Base-by-base conservation (phyloP, 306 rosid genomes). In the Betula pendula region DNA sequence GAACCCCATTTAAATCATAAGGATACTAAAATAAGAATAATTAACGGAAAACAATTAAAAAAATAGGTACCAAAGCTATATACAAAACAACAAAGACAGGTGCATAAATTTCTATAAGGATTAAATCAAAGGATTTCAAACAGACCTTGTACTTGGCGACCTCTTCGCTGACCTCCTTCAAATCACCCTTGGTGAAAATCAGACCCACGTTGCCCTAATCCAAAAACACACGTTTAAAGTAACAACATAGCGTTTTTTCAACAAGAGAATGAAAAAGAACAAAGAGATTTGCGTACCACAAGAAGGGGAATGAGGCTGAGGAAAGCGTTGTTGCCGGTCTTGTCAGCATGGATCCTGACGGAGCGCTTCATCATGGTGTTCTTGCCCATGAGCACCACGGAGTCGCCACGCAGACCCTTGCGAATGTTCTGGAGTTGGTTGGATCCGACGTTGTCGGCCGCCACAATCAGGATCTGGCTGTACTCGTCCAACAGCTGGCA, bases 301-400 rank as follows among this genome's bases (percentile, higher is more conserved):
- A 92, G 97, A 14, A 92, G 97, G 9, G 98, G 98, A 8, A 94
- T 80, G 43, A 94, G 93, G 73, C 76, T 94, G 50, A 94, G 91
- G 70, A 68, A 89, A 24, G 58, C 80, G 1, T 53, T 75, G 90
- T 92, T 94, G 4, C 96, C 96, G 1, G 97, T 90, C 14, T 87
- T 87, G 50, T 92, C 92, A 12, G 98, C 16, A 22, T 92, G 97
- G 0, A 92, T 89, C 48, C 96, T 80, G 2, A 94, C 78, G 0
- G 92, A 76, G 0, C 98, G 84, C 88, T 94, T 94, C 98, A 94
- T 94, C 98, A 94, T 92, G n/a, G 98, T 94, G 80, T 94, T 94
- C 82, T 94, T 94, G 0, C 98, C 98, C 98, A 94, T 94, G 17
- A 94, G 96, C 3, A 94, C 98, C 0, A 87, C 40, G 0, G 97